A percentile compares a stretch with the other conserved stretches of the same genome.
These are phyloP conservation scores for Ochetophila trinervis DNA, from an alignment of 306 rosid species.

Conservation along the genomic window DNA sequence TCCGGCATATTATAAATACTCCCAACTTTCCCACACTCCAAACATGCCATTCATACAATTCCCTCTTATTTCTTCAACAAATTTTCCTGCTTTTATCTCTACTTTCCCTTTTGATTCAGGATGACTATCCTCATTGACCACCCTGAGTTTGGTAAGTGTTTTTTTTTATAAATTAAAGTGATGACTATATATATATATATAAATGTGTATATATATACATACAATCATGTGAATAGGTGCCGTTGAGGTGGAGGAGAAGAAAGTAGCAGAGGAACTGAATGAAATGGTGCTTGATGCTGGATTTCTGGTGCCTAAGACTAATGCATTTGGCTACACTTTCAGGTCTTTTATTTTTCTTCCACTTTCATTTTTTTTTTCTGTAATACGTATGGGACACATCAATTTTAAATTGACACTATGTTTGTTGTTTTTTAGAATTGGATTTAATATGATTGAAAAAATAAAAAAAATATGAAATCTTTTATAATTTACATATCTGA, in stretches of 20 bases:
- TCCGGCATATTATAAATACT: slow-evolving; percentile 67
- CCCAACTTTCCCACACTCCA: background rate
- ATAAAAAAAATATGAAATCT: too few relatives aligned
- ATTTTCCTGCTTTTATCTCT: slow-evolving; percentile 6
- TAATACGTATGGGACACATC: background rate
- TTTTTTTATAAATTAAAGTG: too few relatives aligned
- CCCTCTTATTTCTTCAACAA: background rate
- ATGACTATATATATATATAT: background rate
- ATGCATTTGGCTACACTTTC: slow-evolving; percentile 64
- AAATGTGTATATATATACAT: too few relatives aligned
- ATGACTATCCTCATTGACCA: slow-evolving; percentile 57
- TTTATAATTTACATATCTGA: too few relatives aligned
- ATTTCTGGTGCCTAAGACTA: slow-evolving; percentile 48
- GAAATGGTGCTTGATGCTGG: slow-evolving; percentile 55
- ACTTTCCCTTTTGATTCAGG: background rate
- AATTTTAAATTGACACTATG: too few relatives aligned
- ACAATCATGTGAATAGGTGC: slow-evolving; percentile 23
- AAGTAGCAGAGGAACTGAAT: slow-evolving; percentile 28
- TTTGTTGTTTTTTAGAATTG: too few relatives aligned
- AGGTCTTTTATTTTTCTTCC: slow-evolving; percentile 37
- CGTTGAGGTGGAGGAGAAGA: slow-evolving; percentile 36
- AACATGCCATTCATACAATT: background rate
- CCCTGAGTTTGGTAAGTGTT: slow-evolving; percentile 36
- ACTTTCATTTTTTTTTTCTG: background rate
- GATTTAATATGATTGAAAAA: too few relatives aligned